phyloP scores from a whole-genome alignment of 2,329 filamentous ascomycete species.

The Aspergillus bombycis region DNA sequence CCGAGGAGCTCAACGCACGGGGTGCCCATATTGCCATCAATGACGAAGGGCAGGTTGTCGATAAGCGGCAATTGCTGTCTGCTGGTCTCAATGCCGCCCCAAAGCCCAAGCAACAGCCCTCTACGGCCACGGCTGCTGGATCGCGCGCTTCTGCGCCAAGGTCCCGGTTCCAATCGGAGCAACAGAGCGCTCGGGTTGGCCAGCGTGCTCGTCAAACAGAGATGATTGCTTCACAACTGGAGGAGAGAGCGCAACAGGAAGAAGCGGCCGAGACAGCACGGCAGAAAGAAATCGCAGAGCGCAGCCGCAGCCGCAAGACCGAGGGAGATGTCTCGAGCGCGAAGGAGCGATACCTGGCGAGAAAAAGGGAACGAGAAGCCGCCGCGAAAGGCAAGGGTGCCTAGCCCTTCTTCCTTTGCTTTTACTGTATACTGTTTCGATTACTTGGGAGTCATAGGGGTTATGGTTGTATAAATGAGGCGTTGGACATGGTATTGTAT shows the following conservation, averaged over 20 bases:
- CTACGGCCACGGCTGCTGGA: constrained; percentile 21
- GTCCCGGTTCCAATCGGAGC: constrained; percentile 29
- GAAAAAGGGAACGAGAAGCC: constrained; percentile 58
- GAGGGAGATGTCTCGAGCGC: constrained; percentile 61
- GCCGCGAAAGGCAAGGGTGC: constrained; percentile 30
- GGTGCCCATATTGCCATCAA: constrained; percentile 61
- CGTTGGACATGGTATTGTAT: background rate
- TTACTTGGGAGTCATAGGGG: background rate
- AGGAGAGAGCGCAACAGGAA: constrained; percentile 57
- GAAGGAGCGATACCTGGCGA: constrained; percentile 63
- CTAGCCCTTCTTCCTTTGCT: background rate
- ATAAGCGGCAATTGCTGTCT: constrained; percentile 64
- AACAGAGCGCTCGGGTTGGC: constrained; percentile 43
- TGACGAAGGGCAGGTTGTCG: constrained; percentile 66
- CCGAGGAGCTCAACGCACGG: constrained; percentile 55
- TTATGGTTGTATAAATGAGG: background rate
- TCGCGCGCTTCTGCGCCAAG: constrained; percentile 21
- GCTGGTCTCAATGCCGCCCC: constrained; percentile 65
- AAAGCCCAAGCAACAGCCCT: constrained; percentile 51
- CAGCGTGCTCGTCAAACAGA: constrained; percentile 61
- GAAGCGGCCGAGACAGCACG: constrained; percentile 61
- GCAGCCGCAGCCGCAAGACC: constrained; percentile 62
- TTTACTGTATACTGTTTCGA: background rate
- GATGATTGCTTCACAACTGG: constrained; percentile 64
- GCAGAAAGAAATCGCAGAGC: constrained; percentile 56